Evolutionary conservation across 1,284 basidiomycete species (phyloP), one percentile per base, ranked within the genome.

Genomic region (Malassezia sympodialis): DNA sequence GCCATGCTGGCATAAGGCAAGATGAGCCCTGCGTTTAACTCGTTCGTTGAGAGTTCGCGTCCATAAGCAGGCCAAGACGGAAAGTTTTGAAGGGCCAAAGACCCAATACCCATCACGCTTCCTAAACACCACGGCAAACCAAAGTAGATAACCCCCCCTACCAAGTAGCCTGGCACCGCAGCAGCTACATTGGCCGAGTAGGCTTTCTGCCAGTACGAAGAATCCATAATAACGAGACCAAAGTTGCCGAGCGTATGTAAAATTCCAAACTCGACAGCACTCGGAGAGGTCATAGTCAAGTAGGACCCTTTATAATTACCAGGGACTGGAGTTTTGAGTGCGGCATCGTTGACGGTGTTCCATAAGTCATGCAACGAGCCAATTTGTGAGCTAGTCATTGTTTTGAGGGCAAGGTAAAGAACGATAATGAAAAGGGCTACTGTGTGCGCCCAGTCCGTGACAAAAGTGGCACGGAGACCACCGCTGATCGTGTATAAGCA

Each of bases 61-160:
- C 37, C 37, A n/a, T 61, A 64, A 3, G 64, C 60, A 1, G 68
- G 68, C 67, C 67, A 71, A 40, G 59, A 58, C 0, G 68, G 67
- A 27, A 59, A 62, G 35, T 37, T 51, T 31, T 62, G 54, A 2
- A 71, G 50, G 7, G 56, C 62, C 31, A 63, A 56, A 0, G 61
- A 61, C 2, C 59, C 65, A 11, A 66, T 57, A 21, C 68, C 68
- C 57, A 65, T 61, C 2, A 63, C 57, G 0, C 65, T 68, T 12
- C 68, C 68, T 2, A 71, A 47, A 37, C 62, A 61, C 63, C 63
- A 68, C n/a, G 64, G 63, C 5, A 68, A 61, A n/a, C 62, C 66
- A 41, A 72, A 72, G 54, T 72, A 72, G 17, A 68, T 58, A n/a
- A 68, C 51, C 14, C 66, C 66, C 14, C 67, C 69, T 8, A 68